These are phyloP conservation scores for Penicillium verrucosum DNA, from an alignment of 2,329 filamentous ascomycete species.

Conservation along the genomic window DNA sequence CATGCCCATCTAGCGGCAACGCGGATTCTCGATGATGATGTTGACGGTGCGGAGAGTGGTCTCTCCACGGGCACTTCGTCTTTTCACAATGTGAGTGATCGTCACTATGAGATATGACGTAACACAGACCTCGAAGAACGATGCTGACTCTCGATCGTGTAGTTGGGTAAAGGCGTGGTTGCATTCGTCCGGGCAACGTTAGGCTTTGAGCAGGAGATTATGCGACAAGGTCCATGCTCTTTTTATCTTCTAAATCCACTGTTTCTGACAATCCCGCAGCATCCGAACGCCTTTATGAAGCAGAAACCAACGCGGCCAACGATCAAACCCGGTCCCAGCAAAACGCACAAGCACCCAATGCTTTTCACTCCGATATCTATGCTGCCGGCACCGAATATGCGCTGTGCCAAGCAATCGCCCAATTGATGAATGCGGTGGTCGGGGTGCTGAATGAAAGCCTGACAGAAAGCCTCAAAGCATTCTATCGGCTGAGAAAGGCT, in stretches of 20 bases:
- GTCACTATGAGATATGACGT: constrained; percentile 8
- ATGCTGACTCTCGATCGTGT: constrained; percentile 20
- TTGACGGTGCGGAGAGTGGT: constrained; percentile 73
- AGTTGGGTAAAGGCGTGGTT: constrained; percentile 75
- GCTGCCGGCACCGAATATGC: constrained; percentile 82
- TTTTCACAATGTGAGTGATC: constrained; percentile 67
- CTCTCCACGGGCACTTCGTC: constrained; percentile 71
- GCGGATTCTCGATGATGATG: constrained; percentile 84
- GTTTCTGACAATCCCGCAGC: constrained; percentile 48
- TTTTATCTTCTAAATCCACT: not conserved
- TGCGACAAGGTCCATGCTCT: constrained; percentile 62
- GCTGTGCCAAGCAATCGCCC: constrained; percentile 76
- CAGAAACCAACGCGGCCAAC: constrained; percentile 71
- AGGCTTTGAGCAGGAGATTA: constrained; percentile 87
- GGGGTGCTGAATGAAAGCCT: constrained; percentile 88
- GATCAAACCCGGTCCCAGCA: constrained; percentile 74
- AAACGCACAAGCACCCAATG: constrained; percentile 51
- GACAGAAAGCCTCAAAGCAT: constrained; percentile 85
- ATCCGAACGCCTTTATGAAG: constrained; percentile 65
- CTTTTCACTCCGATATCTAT: constrained; percentile 64
- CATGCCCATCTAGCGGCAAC: constrained; percentile 53
- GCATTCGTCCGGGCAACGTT: constrained; percentile 82
- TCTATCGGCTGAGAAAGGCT: constrained; percentile 88
- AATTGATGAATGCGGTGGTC: constrained; percentile 85
- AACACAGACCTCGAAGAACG: not conserved